Evolutionary conservation across 805 yeast species (phyloP), one percentile per base, ranked within the genome.

Genomic region (Limtongia smithiae): DNA sequence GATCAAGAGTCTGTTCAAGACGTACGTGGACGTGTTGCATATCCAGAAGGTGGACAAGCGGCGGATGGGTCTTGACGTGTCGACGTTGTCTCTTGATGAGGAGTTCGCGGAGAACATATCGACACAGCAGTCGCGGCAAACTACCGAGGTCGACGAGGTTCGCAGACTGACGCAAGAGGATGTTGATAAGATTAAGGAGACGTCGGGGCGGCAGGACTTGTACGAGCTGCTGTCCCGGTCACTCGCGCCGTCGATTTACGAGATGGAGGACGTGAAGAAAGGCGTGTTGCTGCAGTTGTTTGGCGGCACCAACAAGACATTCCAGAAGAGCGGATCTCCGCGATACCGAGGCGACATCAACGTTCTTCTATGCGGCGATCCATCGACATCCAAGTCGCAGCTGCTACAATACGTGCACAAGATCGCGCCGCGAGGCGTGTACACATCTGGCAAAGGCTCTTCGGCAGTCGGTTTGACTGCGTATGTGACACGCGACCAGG

Each of bases 381-480:
- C 99, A 1, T 91, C 97, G 8, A 93, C 99, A 1, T 82, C 97
- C 11, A 93, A 93, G 66, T 93, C 98, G 2, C 99, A 93, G 68
- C 70, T 93, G 39, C 74, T 93, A 58, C 95, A 89, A 64, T 93
- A 93, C 60, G 97, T 93, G 37, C 98, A 93, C 70, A 87, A 90
- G 63, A 93, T 93, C 59, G 95, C 98, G 1, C 99, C 99, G 38
- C 77, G 98, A 65, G 98, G 98, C 59, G 87, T 93, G 34, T 93
- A 90, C 68, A 93, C 99, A 3, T 90, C 97, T 0, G 99, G 99
- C 68, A 93, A 93, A 63, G 98, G 98, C 44, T 89, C 97, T 0
- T 93, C 98, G 28, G 99, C 99, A 0, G 99, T 93, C 42, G 99
- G 99, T 74, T 74, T 93, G 63, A 93, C 99, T 0, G 98, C 99